These are phyloP conservation scores for Desmodesmus armatus DNA, from an alignment of 139 green algal species.

Conservation along the genomic window DNA sequence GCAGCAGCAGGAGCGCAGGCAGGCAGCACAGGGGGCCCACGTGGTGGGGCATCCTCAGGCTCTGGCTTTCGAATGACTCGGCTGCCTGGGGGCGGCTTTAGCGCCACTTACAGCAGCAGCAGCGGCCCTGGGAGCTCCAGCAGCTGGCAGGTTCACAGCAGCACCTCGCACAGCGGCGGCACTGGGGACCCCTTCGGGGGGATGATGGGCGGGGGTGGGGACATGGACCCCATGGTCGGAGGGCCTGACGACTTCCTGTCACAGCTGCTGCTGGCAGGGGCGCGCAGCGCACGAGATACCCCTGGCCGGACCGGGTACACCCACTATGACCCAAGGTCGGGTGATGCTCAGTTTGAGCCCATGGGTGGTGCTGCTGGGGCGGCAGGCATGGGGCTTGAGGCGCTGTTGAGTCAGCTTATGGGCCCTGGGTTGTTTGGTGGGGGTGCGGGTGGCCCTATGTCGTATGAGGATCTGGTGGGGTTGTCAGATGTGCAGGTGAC, in stretches of 20 bases:
- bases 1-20: not conserved
- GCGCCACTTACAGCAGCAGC: conserved; percentile 33
- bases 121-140: not conserved
- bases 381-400: not conserved
- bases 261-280: conserved; percentile 38
- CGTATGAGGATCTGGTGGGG: conserved; percentile 17
- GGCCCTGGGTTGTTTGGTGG: not conserved
- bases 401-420: no score
- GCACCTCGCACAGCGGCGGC: not conserved
- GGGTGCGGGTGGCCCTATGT: not conserved
- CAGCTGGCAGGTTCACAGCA: not conserved
- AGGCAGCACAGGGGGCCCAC: not conserved
- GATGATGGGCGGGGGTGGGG: not conserved
- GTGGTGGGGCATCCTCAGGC: not conserved
- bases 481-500: conserved; percentile 21
- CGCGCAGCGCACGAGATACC: conserved; percentile 16
- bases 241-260: no score
- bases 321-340: not conserved
- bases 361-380: not conserved
- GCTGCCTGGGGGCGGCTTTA: conserved; percentile 22
- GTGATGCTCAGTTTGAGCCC: not conserved
- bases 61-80: not conserved
- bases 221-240: no score
- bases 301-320: not conserved
- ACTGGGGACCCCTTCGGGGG: not conserved